Conservation (phyloP, 495 filamentous ascomycete genomes). For the Entonaema liquescens region DNA sequence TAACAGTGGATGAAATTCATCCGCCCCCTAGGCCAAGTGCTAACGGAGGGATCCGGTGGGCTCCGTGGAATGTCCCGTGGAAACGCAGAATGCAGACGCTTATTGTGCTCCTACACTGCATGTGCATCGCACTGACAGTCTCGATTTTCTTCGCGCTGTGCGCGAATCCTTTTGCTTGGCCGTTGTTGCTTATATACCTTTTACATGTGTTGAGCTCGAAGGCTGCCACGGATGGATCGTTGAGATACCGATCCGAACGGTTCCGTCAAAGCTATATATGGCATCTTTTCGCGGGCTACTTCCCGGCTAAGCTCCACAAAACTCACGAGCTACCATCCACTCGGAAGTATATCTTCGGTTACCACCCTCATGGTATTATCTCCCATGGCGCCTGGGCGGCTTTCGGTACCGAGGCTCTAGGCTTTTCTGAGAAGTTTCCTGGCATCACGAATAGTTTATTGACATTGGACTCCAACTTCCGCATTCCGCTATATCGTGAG, state of each 20-base stretch:
- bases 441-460: slow-evolving; percentile 95
- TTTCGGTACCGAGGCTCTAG: slow-evolving; percentile 89
- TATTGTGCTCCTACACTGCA: slow-evolving; percentile 84
- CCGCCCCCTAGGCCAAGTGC: slow-evolving; percentile 33
- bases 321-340: slow-evolving; percentile 79
- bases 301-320: slow-evolving; percentile 86
- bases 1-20: slow-evolving; percentile 40
- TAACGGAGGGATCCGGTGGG: slow-evolving; percentile 71
- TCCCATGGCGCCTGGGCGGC: slow-evolving; percentile 93
- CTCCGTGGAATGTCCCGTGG: slow-evolving; percentile 86
- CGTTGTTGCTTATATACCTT: slow-evolving; percentile 88
- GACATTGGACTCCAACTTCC: slow-evolving; percentile 93
- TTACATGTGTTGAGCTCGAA: slow-evolving; percentile 83
- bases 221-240: slow-evolving; percentile 74
- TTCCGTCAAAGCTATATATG: slow-evolving; percentile 80
- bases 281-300: slow-evolving; percentile 92
- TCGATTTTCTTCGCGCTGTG: slow-evolving; percentile 91
- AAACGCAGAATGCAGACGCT: slow-evolving; percentile 87
- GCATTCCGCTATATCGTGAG: slow-evolving; percentile 91
- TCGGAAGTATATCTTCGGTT: slow-evolving; percentile 97
- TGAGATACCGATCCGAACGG: slow-evolving; percentile 75
- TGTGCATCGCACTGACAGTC: slow-evolving; percentile 77
- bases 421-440: slow-evolving; percentile 89
- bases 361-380: slow-evolving; percentile 97
- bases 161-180: slow-evolving; percentile 90